Percentiles rank a stretch among this genome's conserved stretches.
phyloP scores from a whole-genome alignment of 805 yeast species.

The Pichia exigua region DNA sequence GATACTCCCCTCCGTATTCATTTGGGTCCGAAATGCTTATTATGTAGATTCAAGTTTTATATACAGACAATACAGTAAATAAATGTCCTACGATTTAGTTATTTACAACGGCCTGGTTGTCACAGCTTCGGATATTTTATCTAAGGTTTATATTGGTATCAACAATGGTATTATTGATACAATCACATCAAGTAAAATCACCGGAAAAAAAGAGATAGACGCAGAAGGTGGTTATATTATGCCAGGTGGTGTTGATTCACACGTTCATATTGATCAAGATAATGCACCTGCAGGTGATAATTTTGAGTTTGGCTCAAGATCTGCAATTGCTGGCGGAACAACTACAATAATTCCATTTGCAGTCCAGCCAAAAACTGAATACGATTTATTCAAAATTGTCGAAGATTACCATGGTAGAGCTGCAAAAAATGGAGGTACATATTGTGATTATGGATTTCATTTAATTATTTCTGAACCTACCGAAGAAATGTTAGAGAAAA shows the following conservation, averaged over 20 bases:
- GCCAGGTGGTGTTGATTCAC: conserved; percentile 44
- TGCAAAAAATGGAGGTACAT: conserved; percentile 9
- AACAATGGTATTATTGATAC: conserved; percentile 32
- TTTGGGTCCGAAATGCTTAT: too few species aligned
- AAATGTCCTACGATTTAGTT: conserved; percentile 37
- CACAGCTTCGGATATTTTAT: conserved; percentile 23
- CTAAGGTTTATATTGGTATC: conserved; percentile 26
- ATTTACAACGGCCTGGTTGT: conserved; percentile 28
- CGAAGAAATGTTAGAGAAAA: conserved; percentile 11
- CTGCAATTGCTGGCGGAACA: conserved; percentile 42
- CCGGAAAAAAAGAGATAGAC: conserved; percentile 29
- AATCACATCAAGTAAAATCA: conserved; percentile 23
- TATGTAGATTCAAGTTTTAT: too few species aligned
- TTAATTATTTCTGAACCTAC: conserved; percentile 12
- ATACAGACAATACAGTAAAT: conserved; percentile 23
- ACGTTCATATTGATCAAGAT: conserved; percentile 50
- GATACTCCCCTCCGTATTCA: background rate
- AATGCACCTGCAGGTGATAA: conserved; percentile 53
- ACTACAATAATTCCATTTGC: conserved; percentile 40
- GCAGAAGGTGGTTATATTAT: conserved; percentile 38
- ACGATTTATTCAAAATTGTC: conserved; percentile 22
- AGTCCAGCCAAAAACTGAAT: conserved; percentile 26
- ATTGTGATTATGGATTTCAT: conserved; percentile 22
- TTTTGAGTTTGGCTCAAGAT: conserved; percentile 34
- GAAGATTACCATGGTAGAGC: conserved; percentile 16